Evolutionary conservation across 208 protist species (phyloP).

Genomic region (Crithidia mellificae): DNA sequence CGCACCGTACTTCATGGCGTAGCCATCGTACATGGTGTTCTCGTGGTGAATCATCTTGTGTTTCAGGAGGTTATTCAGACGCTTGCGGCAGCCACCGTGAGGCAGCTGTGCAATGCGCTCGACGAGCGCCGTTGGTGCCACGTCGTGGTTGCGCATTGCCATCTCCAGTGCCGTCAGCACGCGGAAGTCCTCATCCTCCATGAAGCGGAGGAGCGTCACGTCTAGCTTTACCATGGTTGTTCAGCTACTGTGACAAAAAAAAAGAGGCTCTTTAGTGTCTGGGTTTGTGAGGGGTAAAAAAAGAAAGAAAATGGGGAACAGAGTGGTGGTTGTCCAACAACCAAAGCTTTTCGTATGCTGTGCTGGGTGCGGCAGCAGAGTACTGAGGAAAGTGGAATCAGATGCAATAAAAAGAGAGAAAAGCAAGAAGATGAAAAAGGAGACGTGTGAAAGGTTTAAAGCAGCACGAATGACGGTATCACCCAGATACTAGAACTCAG

Average conservation of each 20-base stretch:
- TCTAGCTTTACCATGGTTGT: conserved; percentile 89
- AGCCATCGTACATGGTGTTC: conserved; percentile 96
- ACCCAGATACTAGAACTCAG: no score
- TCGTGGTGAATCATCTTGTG: conserved; percentile 96
- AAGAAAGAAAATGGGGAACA: no score
- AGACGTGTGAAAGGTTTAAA: no score
- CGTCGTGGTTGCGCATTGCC: conserved; percentile 99
- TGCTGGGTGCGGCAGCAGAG: no score
- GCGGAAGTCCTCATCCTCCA: conserved; percentile 91
- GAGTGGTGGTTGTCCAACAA: no score
- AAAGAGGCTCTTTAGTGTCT: background rate
- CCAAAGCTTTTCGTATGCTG: no score
- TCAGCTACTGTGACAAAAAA: background rate
- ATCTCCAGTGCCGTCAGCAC: conserved; percentile 95
- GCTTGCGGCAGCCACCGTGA: conserved; percentile 92
- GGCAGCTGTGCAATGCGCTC: conserved; percentile 94
- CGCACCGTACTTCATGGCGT: conserved; percentile 97
- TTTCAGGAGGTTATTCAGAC: conserved; percentile 87
- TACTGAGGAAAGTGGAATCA: no score
- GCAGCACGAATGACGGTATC: no score
- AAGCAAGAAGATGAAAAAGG: no score
- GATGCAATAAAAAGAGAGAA: no score
- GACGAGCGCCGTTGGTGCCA: conserved; percentile 95
- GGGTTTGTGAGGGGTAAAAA: background rate
- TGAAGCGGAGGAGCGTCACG: conserved; percentile 83